A percentile compares a stretch with the other conserved stretches of the same genome.
These are phyloP conservation scores for Aspergillus quadricinctus DNA, from an alignment of 2,329 filamentous ascomycete species.

Conservation along the genomic window DNA sequence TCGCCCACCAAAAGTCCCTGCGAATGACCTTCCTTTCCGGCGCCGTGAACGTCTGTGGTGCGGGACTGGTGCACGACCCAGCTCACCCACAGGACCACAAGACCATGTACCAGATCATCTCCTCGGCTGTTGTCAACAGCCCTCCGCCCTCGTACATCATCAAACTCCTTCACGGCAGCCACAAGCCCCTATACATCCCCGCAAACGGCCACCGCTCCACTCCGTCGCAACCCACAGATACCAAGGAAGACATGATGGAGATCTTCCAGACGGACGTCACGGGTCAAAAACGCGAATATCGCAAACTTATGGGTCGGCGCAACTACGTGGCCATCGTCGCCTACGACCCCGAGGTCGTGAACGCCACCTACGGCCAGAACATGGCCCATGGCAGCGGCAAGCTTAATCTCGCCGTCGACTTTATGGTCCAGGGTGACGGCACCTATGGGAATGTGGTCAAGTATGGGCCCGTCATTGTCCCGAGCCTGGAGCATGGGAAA, in stretches of 20 bases:
- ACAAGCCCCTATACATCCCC: constrained; percentile 86
- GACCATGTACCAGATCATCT: constrained; percentile 98
- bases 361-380: constrained; percentile 38
- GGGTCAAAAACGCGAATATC: constrained; percentile 75
- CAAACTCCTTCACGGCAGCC: constrained; percentile 84
- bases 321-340: constrained; percentile 94
- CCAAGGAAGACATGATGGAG: constrained; percentile 99
- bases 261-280: constrained; percentile 94
- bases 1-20: constrained; percentile 89
- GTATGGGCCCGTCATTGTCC: constrained; percentile 94
- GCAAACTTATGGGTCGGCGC: constrained; percentile 85
- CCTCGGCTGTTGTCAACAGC: constrained; percentile 84
- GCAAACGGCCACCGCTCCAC: constrained; percentile 71
- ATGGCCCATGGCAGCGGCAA: constrained; percentile 39
- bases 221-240: constrained; percentile 70
- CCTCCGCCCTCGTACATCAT: constrained; percentile 81
- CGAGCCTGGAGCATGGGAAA: constrained; percentile 72
- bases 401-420: constrained; percentile 88
- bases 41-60: constrained; percentile 82
- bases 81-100: constrained; percentile 90
- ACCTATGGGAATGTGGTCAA: constrained; percentile 80
- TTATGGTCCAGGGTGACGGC: constrained; percentile 91
- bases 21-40: constrained; percentile 97
- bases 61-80: constrained; percentile 90
- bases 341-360: constrained; percentile 79